phyloP scores from a whole-genome alignment of 2,329 filamentous ascomycete genomes.

The Scedosporium minutisporum region DNA sequence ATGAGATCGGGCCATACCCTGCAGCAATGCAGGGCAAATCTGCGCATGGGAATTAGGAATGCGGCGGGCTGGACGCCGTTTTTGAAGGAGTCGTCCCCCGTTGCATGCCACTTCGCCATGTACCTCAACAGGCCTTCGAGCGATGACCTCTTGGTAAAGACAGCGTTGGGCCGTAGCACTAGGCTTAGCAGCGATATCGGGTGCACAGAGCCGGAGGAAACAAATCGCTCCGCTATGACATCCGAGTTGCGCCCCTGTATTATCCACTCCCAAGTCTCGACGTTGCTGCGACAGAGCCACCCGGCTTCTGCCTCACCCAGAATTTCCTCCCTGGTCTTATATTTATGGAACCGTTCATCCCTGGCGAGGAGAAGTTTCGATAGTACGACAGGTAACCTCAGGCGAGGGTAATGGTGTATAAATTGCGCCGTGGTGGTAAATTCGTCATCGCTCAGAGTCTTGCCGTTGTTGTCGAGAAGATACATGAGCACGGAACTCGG shows the following conservation, averaged over 20 bases:
- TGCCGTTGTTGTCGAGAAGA: neutral
- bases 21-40: constrained; percentile 10
- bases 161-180: neutral
- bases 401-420: neutral
- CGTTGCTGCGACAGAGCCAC: neutral
- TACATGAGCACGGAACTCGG: neutral
- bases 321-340: neutral
- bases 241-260: constrained; percentile 1
- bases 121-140: neutral
- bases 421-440: neutral
- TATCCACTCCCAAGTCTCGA: constrained; percentile 2
- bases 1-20: constrained; percentile 19
- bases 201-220: neutral
- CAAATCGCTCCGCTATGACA: neutral
- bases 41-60: constrained; percentile 3
- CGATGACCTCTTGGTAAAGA: neutral
- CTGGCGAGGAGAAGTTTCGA: neutral
- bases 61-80: neutral
- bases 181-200: neutral
- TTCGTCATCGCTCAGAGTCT: neutral
- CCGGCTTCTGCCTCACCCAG: neutral
- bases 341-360: neutral
- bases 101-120: constrained; percentile 2
- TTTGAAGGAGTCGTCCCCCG: neutral
- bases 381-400: neutral